Conservation (phyloP, 495 filamentous ascomycete genomes). For the Podospora pseudoanserina region DNA sequence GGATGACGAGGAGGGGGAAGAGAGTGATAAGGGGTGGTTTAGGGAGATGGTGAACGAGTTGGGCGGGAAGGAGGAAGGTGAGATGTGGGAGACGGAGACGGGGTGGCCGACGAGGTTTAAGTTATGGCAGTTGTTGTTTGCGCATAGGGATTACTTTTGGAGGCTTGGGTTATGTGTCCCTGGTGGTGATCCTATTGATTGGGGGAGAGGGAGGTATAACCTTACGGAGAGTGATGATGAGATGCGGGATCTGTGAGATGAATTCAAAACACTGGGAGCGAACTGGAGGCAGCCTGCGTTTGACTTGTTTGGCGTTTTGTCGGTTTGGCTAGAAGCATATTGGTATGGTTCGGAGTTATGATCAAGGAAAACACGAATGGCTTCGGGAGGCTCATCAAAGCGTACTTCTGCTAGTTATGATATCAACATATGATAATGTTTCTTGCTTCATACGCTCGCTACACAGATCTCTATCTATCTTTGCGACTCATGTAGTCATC, state of each 20-base stretch:
- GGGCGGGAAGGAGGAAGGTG: conserved; percentile 23
- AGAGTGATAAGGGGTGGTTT: not conserved
- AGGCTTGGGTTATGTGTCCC: conserved; percentile 85
- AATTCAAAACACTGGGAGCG: not conserved
- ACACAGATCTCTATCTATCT: too few species aligned
- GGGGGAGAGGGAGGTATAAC: conserved; percentile 51
- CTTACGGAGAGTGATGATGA: conserved; percentile 14
- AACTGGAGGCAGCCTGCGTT: not conserved
- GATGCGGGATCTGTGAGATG: conserved; percentile 8
- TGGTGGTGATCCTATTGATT: conserved; percentile 69
- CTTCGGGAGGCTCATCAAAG: too few species aligned
- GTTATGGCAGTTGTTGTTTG: conserved; percentile 88
- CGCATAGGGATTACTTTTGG: conserved; percentile 97
- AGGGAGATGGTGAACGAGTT: conserved; percentile 16
- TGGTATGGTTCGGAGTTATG: too few species aligned
- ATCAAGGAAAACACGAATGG: too few species aligned
- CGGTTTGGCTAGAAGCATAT: not conserved
- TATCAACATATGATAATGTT: too few species aligned
- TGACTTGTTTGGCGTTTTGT: not conserved
- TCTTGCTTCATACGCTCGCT: too few species aligned
- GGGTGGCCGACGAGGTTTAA: conserved; percentile 61
- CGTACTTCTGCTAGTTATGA: too few species aligned
- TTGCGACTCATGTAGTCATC: too few species aligned
- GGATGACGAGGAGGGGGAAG: conserved; percentile 19
- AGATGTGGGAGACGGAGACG: conserved; percentile 4